Evolutionary conservation across 768 basidiomycete species (phyloP).

Genomic region (Brasilioporus rufonigricans): DNA sequence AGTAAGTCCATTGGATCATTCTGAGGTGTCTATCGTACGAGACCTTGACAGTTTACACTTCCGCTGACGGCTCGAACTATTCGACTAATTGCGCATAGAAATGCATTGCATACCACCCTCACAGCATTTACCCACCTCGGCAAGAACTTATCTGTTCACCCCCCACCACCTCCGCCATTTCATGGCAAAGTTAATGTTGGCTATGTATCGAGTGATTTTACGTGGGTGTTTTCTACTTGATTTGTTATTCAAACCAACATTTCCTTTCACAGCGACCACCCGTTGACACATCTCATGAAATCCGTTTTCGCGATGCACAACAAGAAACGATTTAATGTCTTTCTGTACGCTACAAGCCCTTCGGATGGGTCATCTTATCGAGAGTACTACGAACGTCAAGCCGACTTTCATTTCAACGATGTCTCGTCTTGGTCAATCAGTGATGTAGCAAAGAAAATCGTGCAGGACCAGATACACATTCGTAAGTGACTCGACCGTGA

Average conservation of each 20-base stretch:
- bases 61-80: conserved; percentile 40
- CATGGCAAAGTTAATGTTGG: conserved; percentile 43
- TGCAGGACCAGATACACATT: conserved; percentile 44
- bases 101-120: conserved; percentile 45
- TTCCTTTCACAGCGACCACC: conserved; percentile 40
- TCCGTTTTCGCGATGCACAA: conserved; percentile 47
- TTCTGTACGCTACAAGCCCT: conserved; percentile 48
- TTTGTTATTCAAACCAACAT: not conserved
- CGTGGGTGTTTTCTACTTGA: conserved; percentile 26
- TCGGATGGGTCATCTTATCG: conserved; percentile 46
- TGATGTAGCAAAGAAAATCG: conserved; percentile 39
- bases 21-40: not conserved
- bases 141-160: conserved; percentile 32
- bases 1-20: conserved; percentile 25
- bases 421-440: conserved; percentile 38
- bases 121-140: conserved; percentile 35
- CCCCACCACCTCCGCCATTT: conserved; percentile 42
- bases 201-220: conserved; percentile 49
- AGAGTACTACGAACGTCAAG: conserved; percentile 39
- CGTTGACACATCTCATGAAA: conserved; percentile 52
- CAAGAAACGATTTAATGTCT: conserved; percentile 38
- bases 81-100: conserved; percentile 47
- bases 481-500: conserved; percentile 28
- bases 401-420: conserved; percentile 39
- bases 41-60: conserved; percentile 41